These are phyloP conservation scores for Murraya koenigii DNA, from an alignment of 345 rosid genomes.

Conservation along the genomic window DNA sequence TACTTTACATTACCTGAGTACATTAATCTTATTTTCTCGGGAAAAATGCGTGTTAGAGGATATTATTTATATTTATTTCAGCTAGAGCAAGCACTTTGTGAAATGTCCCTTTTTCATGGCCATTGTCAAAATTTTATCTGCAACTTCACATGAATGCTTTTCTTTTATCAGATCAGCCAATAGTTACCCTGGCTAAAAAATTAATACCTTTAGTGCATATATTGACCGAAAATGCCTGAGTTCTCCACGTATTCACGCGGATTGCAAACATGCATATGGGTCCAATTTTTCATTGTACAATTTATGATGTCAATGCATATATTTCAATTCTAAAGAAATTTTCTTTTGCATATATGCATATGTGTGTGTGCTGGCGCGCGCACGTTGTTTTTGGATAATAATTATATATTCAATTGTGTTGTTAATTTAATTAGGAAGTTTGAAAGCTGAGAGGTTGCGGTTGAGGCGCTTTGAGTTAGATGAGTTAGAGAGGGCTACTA, in stretches of 20 bases:
- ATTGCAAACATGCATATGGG: neutral
- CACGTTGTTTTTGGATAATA: too few species aligned
- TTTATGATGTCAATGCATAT: neutral
- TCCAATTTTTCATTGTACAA: neutral
- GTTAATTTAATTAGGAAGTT: too few species aligned
- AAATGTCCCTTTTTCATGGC: neutral
- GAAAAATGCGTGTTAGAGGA: neutral
- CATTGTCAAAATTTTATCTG: neutral
- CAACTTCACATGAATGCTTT: neutral
- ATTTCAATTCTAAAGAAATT: neutral
- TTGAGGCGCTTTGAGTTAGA: constrained; percentile 41
- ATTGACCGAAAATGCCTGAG: neutral
- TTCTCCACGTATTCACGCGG: neutral
- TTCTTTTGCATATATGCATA: neutral
- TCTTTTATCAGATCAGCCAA: neutral
- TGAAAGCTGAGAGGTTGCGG: constrained; percentile 30
- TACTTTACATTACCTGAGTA: neutral
- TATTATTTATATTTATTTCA: neutral
- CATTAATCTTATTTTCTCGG: neutral
- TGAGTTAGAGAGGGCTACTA: constrained; percentile 47
- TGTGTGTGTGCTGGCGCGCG: too few species aligned
- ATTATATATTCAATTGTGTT: neutral
- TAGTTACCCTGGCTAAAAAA: too few species aligned
- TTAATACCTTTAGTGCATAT: neutral
- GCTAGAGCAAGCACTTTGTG: neutral